A percentile compares a stretch with the other conserved stretches of the same genome.
phyloP scores from a whole-genome alignment of 768 basidiomycete species.

The Lyophyllum decastes region DNA sequence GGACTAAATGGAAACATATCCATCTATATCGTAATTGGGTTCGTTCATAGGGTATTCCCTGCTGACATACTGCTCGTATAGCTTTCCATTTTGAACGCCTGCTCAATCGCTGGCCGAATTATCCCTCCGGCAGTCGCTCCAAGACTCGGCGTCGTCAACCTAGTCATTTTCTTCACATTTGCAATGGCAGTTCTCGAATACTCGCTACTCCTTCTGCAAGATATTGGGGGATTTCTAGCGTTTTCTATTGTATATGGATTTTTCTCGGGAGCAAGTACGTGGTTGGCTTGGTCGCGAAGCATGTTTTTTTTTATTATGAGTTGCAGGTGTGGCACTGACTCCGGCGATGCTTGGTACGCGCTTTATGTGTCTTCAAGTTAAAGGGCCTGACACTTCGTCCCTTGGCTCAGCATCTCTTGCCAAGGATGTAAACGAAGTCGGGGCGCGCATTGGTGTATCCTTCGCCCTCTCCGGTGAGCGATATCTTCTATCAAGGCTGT shows the following conservation, averaged over 20 bases:
- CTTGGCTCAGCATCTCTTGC: slow-evolving; percentile 30
- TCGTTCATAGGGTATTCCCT: not conserved
- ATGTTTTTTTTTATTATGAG: not conserved
- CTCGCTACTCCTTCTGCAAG: slow-evolving; percentile 39
- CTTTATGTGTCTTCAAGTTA: not conserved
- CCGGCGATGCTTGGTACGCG: slow-evolving; percentile 29
- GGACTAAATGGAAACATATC: slow-evolving; percentile 1
- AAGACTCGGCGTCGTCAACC: slow-evolving; percentile 41
- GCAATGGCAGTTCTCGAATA: slow-evolving; percentile 37
- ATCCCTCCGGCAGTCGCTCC: slow-evolving; percentile 42
- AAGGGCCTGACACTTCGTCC: not conserved
- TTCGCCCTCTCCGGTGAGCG: slow-evolving; percentile 42
- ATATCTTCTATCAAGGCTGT: too few relatives aligned
- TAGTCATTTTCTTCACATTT: slow-evolving; percentile 26
- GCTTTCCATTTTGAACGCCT: slow-evolving; percentile 56
- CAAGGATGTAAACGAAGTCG: slow-evolving; percentile 41
- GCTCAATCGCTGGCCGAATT: slow-evolving; percentile 49
- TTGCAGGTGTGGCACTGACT: slow-evolving; percentile 21
- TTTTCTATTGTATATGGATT: slow-evolving; percentile 48
- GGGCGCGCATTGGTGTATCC: slow-evolving; percentile 45
- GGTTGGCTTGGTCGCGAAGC: not conserved
- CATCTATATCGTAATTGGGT: not conserved
- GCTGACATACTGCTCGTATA: slow-evolving; percentile 15
- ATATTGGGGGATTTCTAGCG: slow-evolving; percentile 32
- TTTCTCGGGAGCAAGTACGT: slow-evolving; percentile 41